Conservation (phyloP, 2,329 filamentous ascomycete species). For the Trichophyton verrucosum region DNA sequence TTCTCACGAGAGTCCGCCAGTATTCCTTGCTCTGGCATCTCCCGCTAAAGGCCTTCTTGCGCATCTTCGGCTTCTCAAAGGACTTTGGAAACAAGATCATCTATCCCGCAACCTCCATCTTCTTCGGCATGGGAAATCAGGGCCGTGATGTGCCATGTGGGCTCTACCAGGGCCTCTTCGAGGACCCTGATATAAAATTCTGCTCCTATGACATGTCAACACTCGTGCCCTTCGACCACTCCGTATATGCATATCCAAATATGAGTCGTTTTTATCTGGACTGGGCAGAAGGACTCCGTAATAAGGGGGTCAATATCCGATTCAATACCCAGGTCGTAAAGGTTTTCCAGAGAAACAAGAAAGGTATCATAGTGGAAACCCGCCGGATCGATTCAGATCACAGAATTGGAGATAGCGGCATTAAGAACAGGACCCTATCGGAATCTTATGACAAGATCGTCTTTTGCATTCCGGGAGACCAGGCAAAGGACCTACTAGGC, state of each 20-base stretch:
- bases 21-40: conserved; percentile 46
- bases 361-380: conserved; percentile 37
- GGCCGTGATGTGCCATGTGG: conserved; percentile 58
- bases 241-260: conserved; percentile 50
- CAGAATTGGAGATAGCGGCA: conserved; percentile 18
- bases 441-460: conserved; percentile 48
- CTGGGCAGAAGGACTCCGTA: conserved; percentile 42
- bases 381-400: conserved; percentile 13
- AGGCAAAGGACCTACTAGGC: conserved; percentile 42
- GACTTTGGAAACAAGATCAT: conserved; percentile 62
- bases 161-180: conserved; percentile 50
- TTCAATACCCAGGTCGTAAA: conserved; percentile 42
- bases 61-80: conserved; percentile 54
- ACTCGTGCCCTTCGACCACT: conserved; percentile 42
- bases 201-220: conserved; percentile 48
- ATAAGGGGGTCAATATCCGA: conserved; percentile 44
- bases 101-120: conserved; percentile 58
- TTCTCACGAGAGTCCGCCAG: conserved; percentile 44
- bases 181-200: conserved; percentile 47
- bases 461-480: conserved; percentile 44
- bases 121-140: conserved; percentile 63
- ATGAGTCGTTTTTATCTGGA: conserved; percentile 45
- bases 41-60: conserved; percentile 52
- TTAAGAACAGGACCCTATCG: conserved; percentile 31
- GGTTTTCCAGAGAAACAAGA: conserved; percentile 39